Evolutionary conservation across 2,329 filamentous ascomycete species (phyloP), one percentile per base, ranked within the genome.

Genomic region (Ceratocystis papillata): DNA sequence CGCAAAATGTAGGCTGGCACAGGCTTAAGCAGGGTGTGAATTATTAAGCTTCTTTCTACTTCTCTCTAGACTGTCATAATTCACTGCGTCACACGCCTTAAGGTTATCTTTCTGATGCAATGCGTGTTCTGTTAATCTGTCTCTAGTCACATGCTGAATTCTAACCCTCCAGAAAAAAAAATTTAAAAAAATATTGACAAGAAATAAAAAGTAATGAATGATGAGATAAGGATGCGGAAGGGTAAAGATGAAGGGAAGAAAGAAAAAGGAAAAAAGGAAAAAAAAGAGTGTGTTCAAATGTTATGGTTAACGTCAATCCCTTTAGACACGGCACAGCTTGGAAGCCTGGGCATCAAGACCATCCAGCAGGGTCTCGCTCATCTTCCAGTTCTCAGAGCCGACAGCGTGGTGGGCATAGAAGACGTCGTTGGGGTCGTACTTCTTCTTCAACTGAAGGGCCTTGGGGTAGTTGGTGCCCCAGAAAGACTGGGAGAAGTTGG

Each of bases 351-450:
- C 73, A 17, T 76, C 71, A 48, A 74, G 46, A 8, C 68, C 71
- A 65, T 72, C 74, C 64, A 67, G 64, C 45, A 67, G 46, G 20
- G 72, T 72, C 8, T 70, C 70, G 28, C 68, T 65, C 5, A 77
- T 76, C 22, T 72, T 71, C 80, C 80, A 83, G 4, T 71, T 73
- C 63, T 83, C 79, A 67, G 78, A 81, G 0, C 81, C 81, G 25
- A 84, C 81, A 10, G 73, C 78, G 2, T 74, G 75, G 2, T 73
- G 73, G n/a, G 78, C 79, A 65, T 81, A 80, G 57, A 80, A 82
- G 15, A 83, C 65, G 1, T 73, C 72, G 25, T 73, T 69, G 0
- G 78, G 75, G 71, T 83, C 82, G 70, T 77, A 79, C 53, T 72
- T 75, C 62, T 75, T 70, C 76, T 84, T 84, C 20, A 84, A 74